A percentile compares a stretch with the other conserved stretches of the same genome.
Conservation (phyloP, 192 early-diverging fungal species). For the Entomortierella beljakovae region DNA sequence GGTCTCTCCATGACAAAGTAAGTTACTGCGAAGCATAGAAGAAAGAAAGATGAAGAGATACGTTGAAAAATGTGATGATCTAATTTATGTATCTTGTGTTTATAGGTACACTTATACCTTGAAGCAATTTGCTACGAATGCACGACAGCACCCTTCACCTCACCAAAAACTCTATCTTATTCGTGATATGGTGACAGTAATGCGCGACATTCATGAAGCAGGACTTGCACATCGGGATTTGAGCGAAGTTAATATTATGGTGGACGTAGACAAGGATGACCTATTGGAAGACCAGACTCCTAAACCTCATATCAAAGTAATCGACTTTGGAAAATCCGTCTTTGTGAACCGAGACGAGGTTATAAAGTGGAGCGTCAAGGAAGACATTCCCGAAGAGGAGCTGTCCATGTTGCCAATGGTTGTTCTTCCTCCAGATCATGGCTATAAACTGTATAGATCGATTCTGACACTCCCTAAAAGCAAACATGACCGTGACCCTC, state of each 20-base stretch:
- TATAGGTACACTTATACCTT: conserved; percentile 63
- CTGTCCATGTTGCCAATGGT: conserved; percentile 61
- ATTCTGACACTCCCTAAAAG: conserved; percentile 66
- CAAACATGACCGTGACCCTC: conserved; percentile 56
- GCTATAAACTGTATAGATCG: conserved; percentile 68
- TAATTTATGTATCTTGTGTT: neutral
- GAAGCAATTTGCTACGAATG: conserved; percentile 68
- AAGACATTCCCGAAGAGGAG: conserved; percentile 53
- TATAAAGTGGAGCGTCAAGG: conserved; percentile 58
- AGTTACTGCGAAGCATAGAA: neutral
- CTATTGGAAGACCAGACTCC: conserved; percentile 57
- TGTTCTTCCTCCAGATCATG: conserved; percentile 66
- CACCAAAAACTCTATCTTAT: conserved; percentile 66
- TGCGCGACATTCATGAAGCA: conserved; percentile 62
- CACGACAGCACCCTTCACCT: conserved; percentile 61
- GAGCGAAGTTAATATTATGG: conserved; percentile 72
- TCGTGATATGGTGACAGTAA: conserved; percentile 62
- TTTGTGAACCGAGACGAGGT: conserved; percentile 63
- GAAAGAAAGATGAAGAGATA: no score
- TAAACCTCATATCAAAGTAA: conserved; percentile 60
- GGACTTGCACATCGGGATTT: conserved; percentile 71
- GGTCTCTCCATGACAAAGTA: conserved; percentile 70
- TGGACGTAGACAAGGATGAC: conserved; percentile 57
- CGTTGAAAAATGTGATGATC: neutral
- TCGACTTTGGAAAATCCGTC: conserved; percentile 72